A percentile compares a stretch with the other conserved stretches of the same genome.
Evolutionary conservation across 352 stramenopile species (phyloP).

Genomic region (Phytopythium aichiense): DNA sequence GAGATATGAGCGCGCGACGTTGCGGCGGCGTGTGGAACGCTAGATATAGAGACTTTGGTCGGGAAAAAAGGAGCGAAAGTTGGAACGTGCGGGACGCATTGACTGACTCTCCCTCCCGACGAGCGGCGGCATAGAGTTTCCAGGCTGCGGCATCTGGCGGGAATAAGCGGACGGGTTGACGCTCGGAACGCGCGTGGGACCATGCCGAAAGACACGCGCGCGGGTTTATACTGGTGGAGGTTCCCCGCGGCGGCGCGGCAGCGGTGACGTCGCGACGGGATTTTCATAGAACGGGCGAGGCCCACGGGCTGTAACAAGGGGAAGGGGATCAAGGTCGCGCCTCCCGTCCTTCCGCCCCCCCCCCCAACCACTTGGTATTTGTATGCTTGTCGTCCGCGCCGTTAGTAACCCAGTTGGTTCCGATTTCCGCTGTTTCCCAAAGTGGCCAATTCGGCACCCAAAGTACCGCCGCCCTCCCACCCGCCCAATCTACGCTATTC

Average conservation of each 20-base stretch:
- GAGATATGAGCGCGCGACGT: conserved; percentile 1
- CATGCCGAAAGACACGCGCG: too few relatives aligned
- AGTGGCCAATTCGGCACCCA: neutral
- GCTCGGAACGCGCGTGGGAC: too few relatives aligned
- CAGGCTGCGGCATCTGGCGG: neutral
- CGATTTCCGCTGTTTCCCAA: too few relatives aligned
- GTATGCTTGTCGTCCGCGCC: neutral
- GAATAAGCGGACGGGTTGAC: too few relatives aligned
- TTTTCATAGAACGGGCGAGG: neutral
- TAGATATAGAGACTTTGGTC: conserved; percentile 13
- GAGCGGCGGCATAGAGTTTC: neutral
- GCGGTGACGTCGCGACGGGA: neutral
- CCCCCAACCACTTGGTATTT: neutral
- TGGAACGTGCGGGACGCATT: neutral
- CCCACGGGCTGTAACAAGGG: conserved; percentile 1
- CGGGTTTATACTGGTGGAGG: neutral
- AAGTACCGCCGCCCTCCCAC: neutral
- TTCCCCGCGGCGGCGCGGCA: neutral
- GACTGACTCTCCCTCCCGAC: conserved; percentile 16
- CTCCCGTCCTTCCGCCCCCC: neutral
- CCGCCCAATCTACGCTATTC: neutral
- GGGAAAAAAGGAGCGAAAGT: neutral
- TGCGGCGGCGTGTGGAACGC: neutral
- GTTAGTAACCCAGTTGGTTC: too few relatives aligned
- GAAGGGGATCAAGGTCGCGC: neutral